Evolutionary conservation across 495 filamentous ascomycete genomes (phyloP).

Genomic region (Articulospora tetracladia): DNA sequence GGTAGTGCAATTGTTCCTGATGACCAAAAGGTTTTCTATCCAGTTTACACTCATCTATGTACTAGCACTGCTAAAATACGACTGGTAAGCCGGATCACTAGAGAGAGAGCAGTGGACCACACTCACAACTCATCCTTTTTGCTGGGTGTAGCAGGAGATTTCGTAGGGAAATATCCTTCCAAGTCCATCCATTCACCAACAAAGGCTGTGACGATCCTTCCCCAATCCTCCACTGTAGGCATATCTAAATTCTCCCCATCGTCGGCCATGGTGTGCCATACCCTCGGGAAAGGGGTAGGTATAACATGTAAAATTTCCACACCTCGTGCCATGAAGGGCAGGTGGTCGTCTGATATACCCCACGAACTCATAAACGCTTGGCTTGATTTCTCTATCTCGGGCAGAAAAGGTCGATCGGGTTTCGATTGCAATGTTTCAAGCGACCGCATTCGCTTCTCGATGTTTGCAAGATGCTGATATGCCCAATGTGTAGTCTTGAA

Average conservation of each 20-base stretch:
- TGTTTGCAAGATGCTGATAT: constrained; percentile 62
- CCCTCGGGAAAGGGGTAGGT: constrained; percentile 71
- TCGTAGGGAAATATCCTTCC: constrained; percentile 57
- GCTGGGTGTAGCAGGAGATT: constrained; percentile 13
- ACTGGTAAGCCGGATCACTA: neutral
- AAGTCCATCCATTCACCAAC: constrained; percentile 91
- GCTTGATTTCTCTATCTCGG: constrained; percentile 49
- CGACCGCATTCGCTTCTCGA: constrained; percentile 68
- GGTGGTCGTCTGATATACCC: constrained; percentile 77
- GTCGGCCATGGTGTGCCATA: constrained; percentile 86
- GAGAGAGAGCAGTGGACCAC: neutral
- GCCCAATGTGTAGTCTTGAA: constrained; percentile 93
- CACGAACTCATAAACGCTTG: constrained; percentile 39
- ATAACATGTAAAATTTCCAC: constrained; percentile 89
- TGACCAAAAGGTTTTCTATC: too few species aligned
- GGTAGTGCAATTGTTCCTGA: too few species aligned
- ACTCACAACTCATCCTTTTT: constrained; percentile 28
- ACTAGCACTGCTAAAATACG: neutral
- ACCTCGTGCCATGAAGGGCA: constrained; percentile 81
- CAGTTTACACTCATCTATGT: too few species aligned
- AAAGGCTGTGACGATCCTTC: constrained; percentile 75
- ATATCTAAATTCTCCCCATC: constrained; percentile 84
- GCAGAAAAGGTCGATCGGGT: constrained; percentile 34
- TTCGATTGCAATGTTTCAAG: constrained; percentile 14
- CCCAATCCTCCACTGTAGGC: constrained; percentile 84